Base-by-base conservation (phyloP, 345 rosid species). In the Odontarrhena argentea region DNA sequence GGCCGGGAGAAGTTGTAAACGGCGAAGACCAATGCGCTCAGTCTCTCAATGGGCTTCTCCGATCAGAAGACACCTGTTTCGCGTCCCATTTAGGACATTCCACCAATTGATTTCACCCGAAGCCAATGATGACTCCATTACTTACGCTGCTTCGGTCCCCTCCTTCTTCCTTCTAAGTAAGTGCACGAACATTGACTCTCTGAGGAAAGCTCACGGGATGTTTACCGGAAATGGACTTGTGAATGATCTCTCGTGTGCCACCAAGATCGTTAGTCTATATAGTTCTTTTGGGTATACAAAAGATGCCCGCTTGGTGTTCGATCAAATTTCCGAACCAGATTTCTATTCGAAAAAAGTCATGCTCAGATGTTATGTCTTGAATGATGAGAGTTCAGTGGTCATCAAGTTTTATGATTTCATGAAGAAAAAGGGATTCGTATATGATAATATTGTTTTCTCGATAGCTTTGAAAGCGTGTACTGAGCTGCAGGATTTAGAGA, bases 281-380 rank as follows among this genome's bases (percentile, higher is more conserved):
- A 91, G 91, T 11, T 73, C 70, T 1, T 81, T 81, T 58, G 91
- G 96, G 32, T 55, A 62, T 7, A 40, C 82, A 6, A 65, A 58
- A 7, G 15, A 48, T 74, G 98, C 98, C n/a, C 92, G 96, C 60
- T 48, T 43, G 22, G 45, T 86, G 83, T 89, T 92, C 65, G 95
- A 87, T 65, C 52, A 60, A 82, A 86, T 89, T 37, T 86, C 83
- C 32, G 42, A 85, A 58, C 87, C 88, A 32, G 98, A 89, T 74
- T 62, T 81, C 68, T 89, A 84, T 80, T 75, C 79, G 3, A 77
- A 72, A 74, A 87, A 87, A 66, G 93, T 86, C 56, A 89, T 89
- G 88, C 75, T 86, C 37, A 80, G 91, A 63, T 82, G 89, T 82
- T 86, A 89, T 70, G 75, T 57, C 74, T 65, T 85, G 83, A 79